Evolutionary conservation across 208 protist species (phyloP).

Genomic region (Wallacemonas rigidus): DNA sequence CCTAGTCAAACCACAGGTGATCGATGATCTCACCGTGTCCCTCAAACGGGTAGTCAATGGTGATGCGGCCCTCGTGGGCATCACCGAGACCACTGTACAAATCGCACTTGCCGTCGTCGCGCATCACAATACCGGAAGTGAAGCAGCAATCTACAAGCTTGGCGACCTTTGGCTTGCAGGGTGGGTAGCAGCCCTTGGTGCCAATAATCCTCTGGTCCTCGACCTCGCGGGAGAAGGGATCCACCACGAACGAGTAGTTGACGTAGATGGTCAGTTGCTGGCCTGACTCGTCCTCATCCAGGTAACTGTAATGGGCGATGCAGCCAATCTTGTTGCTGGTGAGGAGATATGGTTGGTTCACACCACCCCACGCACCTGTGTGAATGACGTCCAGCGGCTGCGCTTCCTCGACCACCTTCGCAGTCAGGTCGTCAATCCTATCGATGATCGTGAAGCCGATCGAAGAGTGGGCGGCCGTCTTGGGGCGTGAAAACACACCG

Average conservation of each 20-base stretch:
- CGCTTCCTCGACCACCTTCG: constrained; percentile 45
- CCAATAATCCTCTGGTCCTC: constrained; percentile 39
- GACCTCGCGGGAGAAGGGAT: constrained; percentile 27
- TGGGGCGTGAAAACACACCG: constrained; percentile 64
- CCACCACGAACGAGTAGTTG: constrained; percentile 41
- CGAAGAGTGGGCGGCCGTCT: constrained; percentile 48
- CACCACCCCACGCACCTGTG: constrained; percentile 56
- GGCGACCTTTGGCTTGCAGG: constrained; percentile 34
- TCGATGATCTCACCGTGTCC: constrained; percentile 26
- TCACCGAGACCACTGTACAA: constrained; percentile 32
- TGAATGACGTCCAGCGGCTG: constrained; percentile 62
- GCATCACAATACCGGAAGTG: constrained; percentile 32
- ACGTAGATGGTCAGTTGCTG: constrained; percentile 31
- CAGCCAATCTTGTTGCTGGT: constrained; percentile 59
- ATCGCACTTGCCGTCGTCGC: constrained; percentile 30
- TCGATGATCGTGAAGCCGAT: constrained; percentile 67
- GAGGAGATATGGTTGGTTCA: constrained; percentile 70
- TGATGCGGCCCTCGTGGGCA: constrained; percentile 28
- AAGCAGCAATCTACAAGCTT: constrained; percentile 29
- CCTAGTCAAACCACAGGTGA: constrained; percentile 19
- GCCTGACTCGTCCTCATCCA: constrained; percentile 22
- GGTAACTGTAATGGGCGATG: constrained; percentile 73
- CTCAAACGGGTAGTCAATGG: constrained; percentile 36
- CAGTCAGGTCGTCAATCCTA: constrained; percentile 45
- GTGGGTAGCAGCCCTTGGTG: constrained; percentile 41